phyloP scores from a whole-genome alignment of 2,329 filamentous ascomycete genomes.

The Fusarium pininemorale region DNA sequence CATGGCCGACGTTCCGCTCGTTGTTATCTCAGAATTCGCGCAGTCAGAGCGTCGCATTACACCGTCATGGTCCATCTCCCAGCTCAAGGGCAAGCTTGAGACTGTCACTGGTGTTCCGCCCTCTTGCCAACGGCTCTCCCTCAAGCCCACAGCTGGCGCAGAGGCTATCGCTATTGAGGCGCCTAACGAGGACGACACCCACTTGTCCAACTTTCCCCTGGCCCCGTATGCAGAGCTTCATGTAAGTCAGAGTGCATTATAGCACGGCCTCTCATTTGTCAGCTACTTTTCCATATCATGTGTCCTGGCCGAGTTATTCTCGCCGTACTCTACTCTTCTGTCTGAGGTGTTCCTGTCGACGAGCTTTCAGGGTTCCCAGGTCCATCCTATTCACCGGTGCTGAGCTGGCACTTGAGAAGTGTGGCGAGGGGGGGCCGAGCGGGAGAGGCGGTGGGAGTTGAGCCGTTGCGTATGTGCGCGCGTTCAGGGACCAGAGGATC shows the following conservation, averaged over 20 bases:
- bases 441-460: constrained; percentile 33
- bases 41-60: constrained; percentile 90
- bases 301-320: constrained; percentile 15
- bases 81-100: constrained; percentile 88
- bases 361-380: constrained; percentile 16
- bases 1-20: constrained; percentile 79
- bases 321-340: not conserved
- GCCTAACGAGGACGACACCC: constrained; percentile 75
- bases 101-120: constrained; percentile 92
- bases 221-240: constrained; percentile 80
- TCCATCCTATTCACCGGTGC: constrained; percentile 4
- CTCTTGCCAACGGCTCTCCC: constrained; percentile 75
- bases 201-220: constrained; percentile 72
- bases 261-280: constrained; percentile 21
- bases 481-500: constrained; percentile 9
- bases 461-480: not conserved
- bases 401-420: constrained; percentile 22
- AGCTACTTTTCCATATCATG: not conserved
- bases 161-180: constrained; percentile 73
- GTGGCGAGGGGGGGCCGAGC: constrained; percentile 28
- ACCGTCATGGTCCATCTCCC: constrained; percentile 87
- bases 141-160: constrained; percentile 67
- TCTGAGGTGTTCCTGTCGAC: not conserved
- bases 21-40: constrained; percentile 78
- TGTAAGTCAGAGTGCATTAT: constrained; percentile 66